These are phyloP conservation scores for Ashbya aceris DNA, from an alignment of 1,139 yeast genomes.

Conservation along the genomic window DNA sequence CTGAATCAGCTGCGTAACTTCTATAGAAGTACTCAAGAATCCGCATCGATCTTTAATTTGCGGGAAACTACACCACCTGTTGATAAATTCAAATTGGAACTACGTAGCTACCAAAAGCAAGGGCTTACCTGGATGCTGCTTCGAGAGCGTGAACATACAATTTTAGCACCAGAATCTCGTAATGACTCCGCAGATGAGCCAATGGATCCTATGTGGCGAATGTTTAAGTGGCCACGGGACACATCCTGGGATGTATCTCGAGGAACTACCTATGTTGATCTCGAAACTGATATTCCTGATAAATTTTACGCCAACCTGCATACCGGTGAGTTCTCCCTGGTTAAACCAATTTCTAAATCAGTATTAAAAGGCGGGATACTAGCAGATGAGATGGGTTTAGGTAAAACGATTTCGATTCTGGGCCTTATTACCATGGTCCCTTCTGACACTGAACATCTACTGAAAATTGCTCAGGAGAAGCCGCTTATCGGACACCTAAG, in stretches of 20 bases:
- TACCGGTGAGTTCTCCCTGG: slow-evolving; percentile 68
- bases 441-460: slow-evolving; percentile 31
- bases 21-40: slow-evolving; percentile 57
- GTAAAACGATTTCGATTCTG: slow-evolving; percentile 80
- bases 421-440: slow-evolving; percentile 64
- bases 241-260: slow-evolving; percentile 30
- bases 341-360: slow-evolving; percentile 54
- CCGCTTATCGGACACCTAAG: not conserved
- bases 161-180: slow-evolving; percentile 19
- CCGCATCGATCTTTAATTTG: slow-evolving; percentile 36
- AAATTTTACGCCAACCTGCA: slow-evolving; percentile 72
- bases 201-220: slow-evolving; percentile 83
- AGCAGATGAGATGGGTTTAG: slow-evolving; percentile 98
- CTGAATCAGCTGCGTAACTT: slow-evolving; percentile 70
- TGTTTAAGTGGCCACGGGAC: slow-evolving; percentile 63
- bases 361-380: slow-evolving; percentile 72
- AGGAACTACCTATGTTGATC: slow-evolving; percentile 6
- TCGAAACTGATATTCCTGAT: slow-evolving; percentile 15
- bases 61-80: slow-evolving; percentile 59
- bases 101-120: slow-evolving; percentile 68
- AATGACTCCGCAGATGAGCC: slow-evolving; percentile 34
- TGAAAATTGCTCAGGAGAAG: slow-evolving; percentile 4
- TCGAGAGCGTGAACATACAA: slow-evolving; percentile 46
- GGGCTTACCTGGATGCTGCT: slow-evolving; percentile 79
- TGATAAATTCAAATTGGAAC: slow-evolving; percentile 43